Evolutionary conservation across 2,329 filamentous ascomycete genomes (phyloP), one percentile per base, ranked within the genome.

Genomic region (Phialocephala sp.): DNA sequence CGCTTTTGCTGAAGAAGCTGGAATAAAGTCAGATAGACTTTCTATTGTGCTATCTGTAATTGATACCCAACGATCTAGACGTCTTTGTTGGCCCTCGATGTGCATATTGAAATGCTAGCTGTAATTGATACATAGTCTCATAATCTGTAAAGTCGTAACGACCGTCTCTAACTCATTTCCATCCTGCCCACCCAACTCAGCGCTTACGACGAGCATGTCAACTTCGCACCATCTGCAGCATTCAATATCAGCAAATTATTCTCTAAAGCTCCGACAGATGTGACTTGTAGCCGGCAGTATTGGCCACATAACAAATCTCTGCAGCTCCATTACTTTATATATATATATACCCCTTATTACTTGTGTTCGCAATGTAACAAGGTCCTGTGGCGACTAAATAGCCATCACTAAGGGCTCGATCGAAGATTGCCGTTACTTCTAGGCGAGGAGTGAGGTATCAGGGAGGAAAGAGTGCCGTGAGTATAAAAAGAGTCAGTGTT

Each of bases 1-100:
- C 82, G 76, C 77, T 91, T 66, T 77, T 91, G 69, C 77, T 91
- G 65, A 84, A 85, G 76, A 87, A 85, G 78, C 74, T 90, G 68
- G 73, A 61, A 72, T 65, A 64, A 65, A 62, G 36, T 18, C 8
- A 24, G 50, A 41, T 50, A 59, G 36, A 63, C 36, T 22, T 22
- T 36, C 39, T n/a, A 54, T 54, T 54, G 24, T 62, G 59, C 54
- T 50, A 36, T 47, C 24, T 58, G 52, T 58, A 66, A 63, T 50
- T 63, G 65, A 68, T 68, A 68, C 66, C 63, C 61, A 32, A 50
- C 56, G 32, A 54, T 65, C 45, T 52, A 36, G 20, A 11, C 45
- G 2, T 50, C 45, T 20, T 22, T 50, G 18, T 11, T 20, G 2
- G 8, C 45, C 9, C 20, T 20, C n/a, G n/a, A 11, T n/a, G 37